Conservation (phyloP, 192 early-diverging fungal species). For the Gamsiella multidivaricata region DNA sequence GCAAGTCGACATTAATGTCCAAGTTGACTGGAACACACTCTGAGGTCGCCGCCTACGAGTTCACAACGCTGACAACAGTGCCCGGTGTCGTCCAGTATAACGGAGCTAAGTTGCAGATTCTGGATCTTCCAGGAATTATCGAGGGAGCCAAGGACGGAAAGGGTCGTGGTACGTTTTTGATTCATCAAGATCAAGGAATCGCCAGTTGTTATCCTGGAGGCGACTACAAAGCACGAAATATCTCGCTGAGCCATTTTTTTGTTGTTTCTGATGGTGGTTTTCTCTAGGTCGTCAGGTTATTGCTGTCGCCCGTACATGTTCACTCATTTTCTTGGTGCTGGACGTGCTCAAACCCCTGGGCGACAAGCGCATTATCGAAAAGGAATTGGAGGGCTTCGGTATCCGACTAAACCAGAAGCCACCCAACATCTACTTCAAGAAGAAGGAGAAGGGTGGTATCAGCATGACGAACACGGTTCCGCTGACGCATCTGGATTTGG, state of each 20-base stretch:
- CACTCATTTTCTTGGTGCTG: constrained; percentile 94
- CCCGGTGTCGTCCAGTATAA: constrained; percentile 97
- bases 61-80: constrained; percentile 98
- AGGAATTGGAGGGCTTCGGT: constrained; percentile 96
- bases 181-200: too few relatives aligned
- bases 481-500: constrained; percentile 87
- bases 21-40: constrained; percentile 97
- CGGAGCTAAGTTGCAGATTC: constrained; percentile 98
- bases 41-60: constrained; percentile 97
- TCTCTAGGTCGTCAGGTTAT: constrained; percentile 80
- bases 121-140: constrained; percentile 98
- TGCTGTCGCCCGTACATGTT: constrained; percentile 97
- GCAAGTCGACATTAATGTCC: constrained; percentile 97
- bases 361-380: constrained; percentile 95
- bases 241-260: neutral
- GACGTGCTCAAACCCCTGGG: constrained; percentile 97
- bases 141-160: constrained; percentile 99
- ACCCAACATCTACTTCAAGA: constrained; percentile 94
- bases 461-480: constrained; percentile 94
- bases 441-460: constrained; percentile 99
- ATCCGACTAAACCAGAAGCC: constrained; percentile 97
- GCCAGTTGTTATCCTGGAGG: too few relatives aligned
- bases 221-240: too few relatives aligned
- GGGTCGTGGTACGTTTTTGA: constrained; percentile 85
- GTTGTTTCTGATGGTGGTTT: neutral